These are phyloP conservation scores for Selaginella tamariscina DNA, from an alignment of 75 land plant species.

Conservation along the genomic window DNA sequence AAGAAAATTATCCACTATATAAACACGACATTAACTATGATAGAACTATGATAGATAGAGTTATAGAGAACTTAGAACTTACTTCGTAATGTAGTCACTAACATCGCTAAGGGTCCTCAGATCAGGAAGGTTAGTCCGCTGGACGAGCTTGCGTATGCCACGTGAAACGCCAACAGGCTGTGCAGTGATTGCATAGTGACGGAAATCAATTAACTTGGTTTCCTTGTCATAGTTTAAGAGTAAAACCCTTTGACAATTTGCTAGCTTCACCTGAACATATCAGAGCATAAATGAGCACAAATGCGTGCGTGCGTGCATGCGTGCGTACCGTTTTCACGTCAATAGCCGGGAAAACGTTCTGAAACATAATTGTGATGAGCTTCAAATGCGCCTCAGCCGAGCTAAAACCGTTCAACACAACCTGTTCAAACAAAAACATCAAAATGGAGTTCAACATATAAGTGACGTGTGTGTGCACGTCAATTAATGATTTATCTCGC, in stretches of 20 bases:
- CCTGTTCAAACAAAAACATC: constrained; percentile 27
- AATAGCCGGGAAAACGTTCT: constrained; percentile 93
- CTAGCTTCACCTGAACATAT: constrained; percentile 73
- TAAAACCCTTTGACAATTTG: constrained; percentile 84
- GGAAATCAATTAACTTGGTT: constrained; percentile 78
- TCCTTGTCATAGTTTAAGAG: constrained; percentile 75
- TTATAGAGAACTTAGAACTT: too few relatives aligned
- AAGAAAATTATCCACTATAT: too few relatives aligned
- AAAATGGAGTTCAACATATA: too few relatives aligned
- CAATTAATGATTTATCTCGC: too few relatives aligned
- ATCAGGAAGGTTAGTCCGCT: constrained; percentile 76
- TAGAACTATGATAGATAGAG: too few relatives aligned
- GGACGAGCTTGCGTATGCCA: constrained; percentile 85
- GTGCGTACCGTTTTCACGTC: constrained; percentile 75
- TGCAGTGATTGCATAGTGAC: constrained; percentile 82
- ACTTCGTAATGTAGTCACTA: constrained; percentile 91
- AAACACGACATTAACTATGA: too few relatives aligned
- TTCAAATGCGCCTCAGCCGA: constrained; percentile 75
- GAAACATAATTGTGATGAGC: constrained; percentile 71
- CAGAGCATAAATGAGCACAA: background rate
- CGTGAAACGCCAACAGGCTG: constrained; percentile 94
- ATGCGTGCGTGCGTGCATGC: background rate
- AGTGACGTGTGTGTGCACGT: too few relatives aligned
- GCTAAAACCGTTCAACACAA: constrained; percentile 92
- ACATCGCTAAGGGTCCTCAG: constrained; percentile 78